Conservation (phyloP, 805 yeast species). For the Brettanomyces anomalus region DNA sequence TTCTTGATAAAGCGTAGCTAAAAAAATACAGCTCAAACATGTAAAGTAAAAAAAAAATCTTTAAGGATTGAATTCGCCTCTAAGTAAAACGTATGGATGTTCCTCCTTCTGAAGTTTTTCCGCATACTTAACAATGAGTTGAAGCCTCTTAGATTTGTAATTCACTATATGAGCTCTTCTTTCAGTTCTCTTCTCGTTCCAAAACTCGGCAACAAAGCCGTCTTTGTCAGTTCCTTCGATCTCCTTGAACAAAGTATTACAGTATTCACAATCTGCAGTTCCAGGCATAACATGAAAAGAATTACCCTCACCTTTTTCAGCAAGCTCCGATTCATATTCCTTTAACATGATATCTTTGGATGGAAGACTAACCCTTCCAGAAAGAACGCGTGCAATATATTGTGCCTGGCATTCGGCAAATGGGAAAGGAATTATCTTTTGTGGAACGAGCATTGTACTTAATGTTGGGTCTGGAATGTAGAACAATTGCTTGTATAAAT, state of each 20-base stretch:
- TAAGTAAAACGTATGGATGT: slow-evolving; percentile 13
- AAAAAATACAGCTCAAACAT: too few species aligned
- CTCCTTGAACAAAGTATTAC: slow-evolving; percentile 33
- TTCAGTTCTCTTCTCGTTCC: slow-evolving; percentile 20
- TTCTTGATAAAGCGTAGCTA: too few species aligned
- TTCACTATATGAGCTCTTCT: slow-evolving; percentile 18
- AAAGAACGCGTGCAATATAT: slow-evolving; percentile 30
- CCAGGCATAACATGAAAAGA: slow-evolving; percentile 42
- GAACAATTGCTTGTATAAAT: slow-evolving; percentile 37
- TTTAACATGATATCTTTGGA: slow-evolving; percentile 26
- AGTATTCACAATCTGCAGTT: slow-evolving; percentile 55
- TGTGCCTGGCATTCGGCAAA: slow-evolving; percentile 41
- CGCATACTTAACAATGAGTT: slow-evolving; percentile 21
- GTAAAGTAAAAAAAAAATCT: too few species aligned
- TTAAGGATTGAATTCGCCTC: background rate
- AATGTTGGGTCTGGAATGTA: slow-evolving; percentile 38
- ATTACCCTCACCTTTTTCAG: slow-evolving; percentile 37
- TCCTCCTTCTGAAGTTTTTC: slow-evolving; percentile 15
- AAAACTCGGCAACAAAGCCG: slow-evolving; percentile 25
- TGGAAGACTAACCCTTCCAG: slow-evolving; percentile 37
- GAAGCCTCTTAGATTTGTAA: slow-evolving; percentile 21
- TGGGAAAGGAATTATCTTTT: slow-evolving; percentile 42
- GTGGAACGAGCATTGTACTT: slow-evolving; percentile 32
- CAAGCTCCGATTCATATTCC: slow-evolving; percentile 26
- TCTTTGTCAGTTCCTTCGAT: slow-evolving; percentile 27